Base-by-base conservation (phyloP, 805 yeast species). In the Maudiozyma barnettii region DNA sequence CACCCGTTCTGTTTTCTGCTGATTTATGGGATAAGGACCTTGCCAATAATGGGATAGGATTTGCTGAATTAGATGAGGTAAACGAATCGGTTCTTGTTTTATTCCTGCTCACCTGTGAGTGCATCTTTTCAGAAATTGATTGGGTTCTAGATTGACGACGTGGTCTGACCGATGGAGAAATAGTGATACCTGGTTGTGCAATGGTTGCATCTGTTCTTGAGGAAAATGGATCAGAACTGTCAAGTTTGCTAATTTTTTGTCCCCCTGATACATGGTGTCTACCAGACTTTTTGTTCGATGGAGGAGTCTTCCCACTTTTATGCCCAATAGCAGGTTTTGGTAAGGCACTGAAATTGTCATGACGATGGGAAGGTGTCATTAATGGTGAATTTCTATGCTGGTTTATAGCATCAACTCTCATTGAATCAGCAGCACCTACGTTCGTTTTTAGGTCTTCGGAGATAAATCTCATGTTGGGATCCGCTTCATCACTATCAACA, bases 21-120 rank as follows among this genome's bases (percentile, higher is more conserved):
- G 50, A 48, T 30, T 26, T 48, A 12, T n/a, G 26, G 16, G 50
- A 48, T n/a, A 36, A 6, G 4, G 43, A 21, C 22, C 44, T 48
- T 3, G 36, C n/a, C 12, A 44, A n/a, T 19, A 30, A 39, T 14
- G 26, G 22, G n/a, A n/a, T 14, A 10, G 33, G 42, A 23, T 29
- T 38, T 19, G 18, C 14, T 14, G 45, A 35, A 41, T 40, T 20
- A 2, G 44, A 41, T 16, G 48, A 45, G 2, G 43, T 19, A 40
- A 18, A 6, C 1, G 48, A 40, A 14, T 35, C 36, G 5, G 44
- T 18, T 41, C 44, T 45, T 26, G 21, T 19, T 19, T 33, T 45
- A 13, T n/a, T 18, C 12, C 14, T 35, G 14, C 18, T 22, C 7
- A 22, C 20, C 16, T 39, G 39, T 5, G 23, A 10, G 31, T 45